Conservation (phyloP, 371 early-diverging fungal species). For the Mortierella polycephala region DNA sequence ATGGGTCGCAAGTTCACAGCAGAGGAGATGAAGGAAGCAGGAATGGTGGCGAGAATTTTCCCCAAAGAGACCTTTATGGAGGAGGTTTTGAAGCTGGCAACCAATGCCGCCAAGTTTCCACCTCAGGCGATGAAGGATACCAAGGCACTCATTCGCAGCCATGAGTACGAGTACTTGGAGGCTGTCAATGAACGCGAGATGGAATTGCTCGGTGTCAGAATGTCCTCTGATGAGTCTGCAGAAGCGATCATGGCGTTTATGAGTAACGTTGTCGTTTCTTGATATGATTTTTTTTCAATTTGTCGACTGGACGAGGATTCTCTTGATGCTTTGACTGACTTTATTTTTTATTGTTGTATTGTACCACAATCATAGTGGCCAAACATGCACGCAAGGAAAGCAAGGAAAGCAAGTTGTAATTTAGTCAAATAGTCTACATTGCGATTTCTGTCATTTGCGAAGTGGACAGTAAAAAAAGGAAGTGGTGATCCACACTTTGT, state of each 20-base stretch:
- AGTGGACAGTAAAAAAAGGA: too few species aligned
- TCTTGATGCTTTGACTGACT: background rate
- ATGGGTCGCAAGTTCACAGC: constrained; percentile 67
- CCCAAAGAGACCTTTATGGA: constrained; percentile 66
- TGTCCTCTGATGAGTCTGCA: constrained; percentile 50
- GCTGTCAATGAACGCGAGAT: constrained; percentile 63
- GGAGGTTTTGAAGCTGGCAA: constrained; percentile 61
- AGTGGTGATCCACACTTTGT: too few species aligned
- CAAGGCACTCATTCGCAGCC: constrained; percentile 63
- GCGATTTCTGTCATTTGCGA: too few species aligned
- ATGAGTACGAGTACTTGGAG: constrained; percentile 59
- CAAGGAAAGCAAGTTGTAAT: constrained; percentile 32
- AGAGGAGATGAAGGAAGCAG: constrained; percentile 62
- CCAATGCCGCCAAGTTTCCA: constrained; percentile 63
- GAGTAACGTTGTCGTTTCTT: too few species aligned
- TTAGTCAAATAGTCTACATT: too few species aligned
- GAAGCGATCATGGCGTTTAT: constrained; percentile 50
- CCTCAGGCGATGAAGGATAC: constrained; percentile 64
- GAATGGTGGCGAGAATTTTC: constrained; percentile 61
- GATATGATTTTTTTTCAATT: too few species aligned
- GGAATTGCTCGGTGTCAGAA: constrained; percentile 51
- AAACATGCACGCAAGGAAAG: constrained; percentile 45
- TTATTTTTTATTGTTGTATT: background rate
- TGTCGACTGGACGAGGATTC: too few species aligned
- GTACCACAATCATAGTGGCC: constrained; percentile 24